Evolutionary conservation across 345 rosid species (phyloP), one percentile per base, ranked within the genome.

Genomic region (Anastatica hierochuntica): DNA sequence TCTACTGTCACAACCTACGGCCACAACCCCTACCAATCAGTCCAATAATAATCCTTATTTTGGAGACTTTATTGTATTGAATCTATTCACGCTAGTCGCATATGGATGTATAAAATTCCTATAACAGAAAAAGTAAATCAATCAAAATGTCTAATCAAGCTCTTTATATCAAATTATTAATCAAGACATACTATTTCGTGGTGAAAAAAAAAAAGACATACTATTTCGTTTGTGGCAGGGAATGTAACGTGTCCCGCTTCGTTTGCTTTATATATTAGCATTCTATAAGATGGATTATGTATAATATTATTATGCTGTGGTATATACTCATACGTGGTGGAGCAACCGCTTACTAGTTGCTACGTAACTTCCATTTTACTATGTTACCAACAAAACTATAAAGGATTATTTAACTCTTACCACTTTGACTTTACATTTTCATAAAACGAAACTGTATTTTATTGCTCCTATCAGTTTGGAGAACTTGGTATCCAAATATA

Each of bases 401-500:
- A 50, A 18, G 0, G 27, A 34, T 33, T 33, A 49, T 17, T 56
- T 56, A 50, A 42, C 24, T 65, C 41, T 44, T 30, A 27, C 27
- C 42, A 51, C 48, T 20, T 51, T 51, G 70, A 66, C 60, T 50
- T 50, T 64, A 58, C 49, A 58, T 37, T 50, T 30, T 27, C 30
- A 30, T 40, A 43, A 0, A 15, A 30, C 14, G 68, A 50, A 58
- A 29, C 13, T n/a, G 35, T 66, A 50, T 33, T 36, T 16, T 29
- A 66, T 44, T 58, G 43, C 64, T 66, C 65, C 70, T 14, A 37
- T 51, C 20, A 58, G 27, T 51, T 18, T 52, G 60, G 70, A 51
- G 70, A 38, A 44, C 30, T 43, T 66, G 34, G 58, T 49, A 42
- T 43, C 53, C 40, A 57, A 49, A 49, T 42, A 42, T 43, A 65